Conservation (phyloP, 129 eudicot species). For the Cynara cardunculus region DNA sequence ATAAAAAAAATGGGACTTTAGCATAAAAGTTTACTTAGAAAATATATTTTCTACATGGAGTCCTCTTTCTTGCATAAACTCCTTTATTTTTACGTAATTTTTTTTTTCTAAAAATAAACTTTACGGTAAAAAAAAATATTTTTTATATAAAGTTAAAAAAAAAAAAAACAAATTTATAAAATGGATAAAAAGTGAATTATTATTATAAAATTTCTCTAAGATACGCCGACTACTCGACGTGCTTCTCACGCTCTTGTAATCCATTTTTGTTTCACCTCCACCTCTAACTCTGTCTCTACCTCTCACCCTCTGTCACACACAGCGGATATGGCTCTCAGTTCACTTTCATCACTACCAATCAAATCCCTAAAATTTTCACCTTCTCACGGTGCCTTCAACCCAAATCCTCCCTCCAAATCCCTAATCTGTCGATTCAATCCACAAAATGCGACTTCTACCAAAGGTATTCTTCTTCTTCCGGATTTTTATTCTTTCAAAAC, state of each 20-base stretch:
- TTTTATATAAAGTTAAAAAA: too few species aligned
- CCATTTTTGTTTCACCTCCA: constrained; percentile 16
- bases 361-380: constrained; percentile 41
- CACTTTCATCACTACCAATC: constrained; percentile 51
- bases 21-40: too few species aligned
- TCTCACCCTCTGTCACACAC: not conserved
- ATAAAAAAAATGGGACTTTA: too few species aligned
- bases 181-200: too few species aligned
- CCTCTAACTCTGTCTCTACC: too few species aligned
- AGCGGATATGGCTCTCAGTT: constrained; percentile 50
- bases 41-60: too few species aligned
- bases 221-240: constrained; percentile 5
- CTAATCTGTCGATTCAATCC: constrained; percentile 27
- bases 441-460: constrained; percentile 20
- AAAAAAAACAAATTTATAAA: too few species aligned
- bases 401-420: constrained; percentile 28
- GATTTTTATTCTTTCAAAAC: not conserved
- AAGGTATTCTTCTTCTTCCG: constrained; percentile 19
- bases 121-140: too few species aligned
- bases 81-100: too few species aligned
- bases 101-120: too few species aligned
- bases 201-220: too few species aligned
- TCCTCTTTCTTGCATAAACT: too few species aligned
- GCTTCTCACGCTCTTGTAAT: constrained; percentile 27
- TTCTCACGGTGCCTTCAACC: constrained; percentile 16